A percentile compares a stretch with the other conserved stretches of the same genome.
These are phyloP conservation scores for Bertia moriformis DNA, from an alignment of 2,329 filamentous ascomycete genomes.

Conservation along the genomic window DNA sequence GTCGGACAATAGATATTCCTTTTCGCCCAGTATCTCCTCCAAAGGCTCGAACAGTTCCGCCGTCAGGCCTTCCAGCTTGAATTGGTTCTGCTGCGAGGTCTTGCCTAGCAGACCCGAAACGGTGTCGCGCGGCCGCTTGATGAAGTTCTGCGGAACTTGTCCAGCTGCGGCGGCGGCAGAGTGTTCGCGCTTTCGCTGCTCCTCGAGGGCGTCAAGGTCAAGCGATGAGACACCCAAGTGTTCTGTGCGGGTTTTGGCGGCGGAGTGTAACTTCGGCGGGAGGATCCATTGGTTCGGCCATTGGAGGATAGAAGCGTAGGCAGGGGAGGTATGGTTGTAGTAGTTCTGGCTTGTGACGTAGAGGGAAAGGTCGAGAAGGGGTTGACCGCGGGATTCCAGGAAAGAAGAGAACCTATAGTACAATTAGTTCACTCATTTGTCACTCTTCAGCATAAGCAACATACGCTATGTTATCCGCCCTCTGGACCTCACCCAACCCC, in stretches of 20 bases:
- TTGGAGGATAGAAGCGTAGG: conserved; percentile 65
- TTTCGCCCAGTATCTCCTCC: conserved; percentile 40
- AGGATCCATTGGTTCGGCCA: conserved; percentile 83
- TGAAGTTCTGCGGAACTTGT: conserved; percentile 16
- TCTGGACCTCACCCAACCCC: conserved; percentile 21
- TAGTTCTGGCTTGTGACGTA: conserved; percentile 89
- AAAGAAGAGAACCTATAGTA: conserved; percentile 49
- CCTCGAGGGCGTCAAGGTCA: conserved; percentile 33
- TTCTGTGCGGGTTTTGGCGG: conserved; percentile 56
- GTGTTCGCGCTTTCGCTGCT: conserved; percentile 13
- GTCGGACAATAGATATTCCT: conserved; percentile 34
- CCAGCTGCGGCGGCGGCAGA: conserved; percentile 19
- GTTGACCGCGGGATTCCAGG: conserved; percentile 58
- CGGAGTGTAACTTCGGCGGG: conserved; percentile 56
- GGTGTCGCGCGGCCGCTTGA: conserved; percentile 15
- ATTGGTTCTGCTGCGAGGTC: conserved; percentile 40
- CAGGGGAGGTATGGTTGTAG: conserved; percentile 58
- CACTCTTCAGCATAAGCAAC: conserved; percentile 17
- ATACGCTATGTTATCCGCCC: conserved; percentile 32
- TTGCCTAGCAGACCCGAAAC: conserved; percentile 16
- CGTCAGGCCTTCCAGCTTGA: conserved; percentile 62
- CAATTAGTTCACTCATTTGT: conserved; percentile 29
- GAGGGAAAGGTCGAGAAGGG: conserved; percentile 71
- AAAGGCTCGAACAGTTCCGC: conserved; percentile 60
- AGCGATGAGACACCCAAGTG: conserved; percentile 56